Evolutionary conservation across 768 basidiomycete genomes (phyloP), one percentile per base, ranked within the genome.

Genomic region (Leccinum variicolor): DNA sequence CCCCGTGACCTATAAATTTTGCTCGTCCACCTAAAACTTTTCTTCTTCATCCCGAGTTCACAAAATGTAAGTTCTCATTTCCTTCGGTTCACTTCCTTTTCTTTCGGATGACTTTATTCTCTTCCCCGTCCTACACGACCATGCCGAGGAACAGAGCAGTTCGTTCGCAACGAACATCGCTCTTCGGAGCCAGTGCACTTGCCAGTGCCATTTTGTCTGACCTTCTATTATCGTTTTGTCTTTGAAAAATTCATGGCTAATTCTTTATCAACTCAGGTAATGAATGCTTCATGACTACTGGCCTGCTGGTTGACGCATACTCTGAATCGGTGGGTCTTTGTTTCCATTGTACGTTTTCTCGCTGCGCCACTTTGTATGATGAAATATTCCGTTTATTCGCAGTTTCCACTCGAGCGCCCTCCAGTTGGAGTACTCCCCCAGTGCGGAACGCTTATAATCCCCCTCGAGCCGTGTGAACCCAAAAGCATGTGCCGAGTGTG

Each of bases 121-220:
- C 87, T 90, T 90, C 88, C 88, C 88, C 88, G 87, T 86, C 88
- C 75, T 90, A 90, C 69, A 86, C 88, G 89, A 90, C 89, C 82
- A 85, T 90, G 89, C 78, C 84, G 88, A 89, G 87, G 71, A 78
- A 82, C 73, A 89, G 87, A 87, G 86, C 66, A 69, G 84, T 86
- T 79, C 81, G 84, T 88, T 87, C 84, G 84, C 85, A 85, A 85
- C 85, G 78, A 77, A 85, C 81, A 75, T 83, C 80, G 79, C 75
- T 77, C 75, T 81, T 57, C 74, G 76, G 79, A 75, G 74, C 75
- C 81, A 87, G 85, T 81, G 86, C 82, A 87, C 87, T 89, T 89
- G 88, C 89, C 88, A 90, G 88, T 87, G 86, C 86, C 87, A 80
- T 85, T 89, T 86, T 70, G 83, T 86, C 89, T 90, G 88, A 90